A percentile compares a stretch with the other conserved stretches of the same genome.
Conservation (phyloP, 139 green algal species). For the Auxenochlorella protothecoides region DNA sequence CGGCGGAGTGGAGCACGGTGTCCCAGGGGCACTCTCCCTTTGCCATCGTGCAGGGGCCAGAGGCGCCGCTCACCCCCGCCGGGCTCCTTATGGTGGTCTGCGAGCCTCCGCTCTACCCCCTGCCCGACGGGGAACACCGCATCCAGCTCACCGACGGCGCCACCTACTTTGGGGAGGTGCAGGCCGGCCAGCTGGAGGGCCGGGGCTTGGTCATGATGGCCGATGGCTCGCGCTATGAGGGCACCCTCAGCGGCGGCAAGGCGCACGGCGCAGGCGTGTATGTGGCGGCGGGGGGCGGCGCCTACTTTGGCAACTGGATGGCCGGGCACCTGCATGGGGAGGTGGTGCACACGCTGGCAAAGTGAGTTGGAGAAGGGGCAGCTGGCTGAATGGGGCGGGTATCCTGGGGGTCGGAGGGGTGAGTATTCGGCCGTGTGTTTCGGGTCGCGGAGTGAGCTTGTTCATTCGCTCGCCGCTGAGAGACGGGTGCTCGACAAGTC, state of each 20-base stretch:
- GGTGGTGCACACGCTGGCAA: constrained; percentile 33
- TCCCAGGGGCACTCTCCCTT: too few species aligned
- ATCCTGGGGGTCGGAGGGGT: not conserved
- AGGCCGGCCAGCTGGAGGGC: constrained; percentile 40
- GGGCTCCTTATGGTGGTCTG: too few species aligned
- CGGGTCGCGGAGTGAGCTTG: not conserved
- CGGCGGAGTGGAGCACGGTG: too few species aligned
- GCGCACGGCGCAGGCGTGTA: constrained; percentile 54
- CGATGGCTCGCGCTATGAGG: not conserved
- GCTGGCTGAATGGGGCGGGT: not conserved
- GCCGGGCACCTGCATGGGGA: constrained; percentile 50
- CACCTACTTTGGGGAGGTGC: constrained; percentile 16
- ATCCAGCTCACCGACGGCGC: constrained; percentile 14
- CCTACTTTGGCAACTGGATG: constrained; percentile 52
- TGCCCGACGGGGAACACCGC: constrained; percentile 13
- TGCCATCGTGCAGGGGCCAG: too few species aligned
- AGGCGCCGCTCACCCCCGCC: too few species aligned
- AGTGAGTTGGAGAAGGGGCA: too few species aligned
- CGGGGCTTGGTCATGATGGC: constrained; percentile 44
- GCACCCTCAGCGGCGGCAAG: constrained; percentile 20
- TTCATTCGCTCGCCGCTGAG: too few species aligned
- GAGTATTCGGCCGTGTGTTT: not conserved
- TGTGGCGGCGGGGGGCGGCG: constrained; percentile 33
- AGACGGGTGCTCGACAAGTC: too few species aligned
- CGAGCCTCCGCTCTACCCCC: not conserved